A percentile compares a stretch with the other conserved stretches of the same genome.
Evolutionary conservation across 805 yeast species (phyloP).

Genomic region (Metschnikowia rubicola): DNA sequence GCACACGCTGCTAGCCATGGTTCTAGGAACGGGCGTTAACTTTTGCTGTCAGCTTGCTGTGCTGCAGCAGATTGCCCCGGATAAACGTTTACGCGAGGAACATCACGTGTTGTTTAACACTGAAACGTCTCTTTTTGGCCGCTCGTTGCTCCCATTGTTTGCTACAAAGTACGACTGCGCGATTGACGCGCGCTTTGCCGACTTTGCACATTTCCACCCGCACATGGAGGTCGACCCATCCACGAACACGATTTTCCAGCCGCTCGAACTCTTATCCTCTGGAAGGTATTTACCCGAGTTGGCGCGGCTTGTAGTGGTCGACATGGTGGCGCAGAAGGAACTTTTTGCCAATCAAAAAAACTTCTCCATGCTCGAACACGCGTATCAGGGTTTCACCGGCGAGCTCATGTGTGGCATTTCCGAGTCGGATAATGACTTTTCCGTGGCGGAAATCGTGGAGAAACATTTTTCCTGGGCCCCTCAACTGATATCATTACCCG

Average conservation of each 20-base stretch:
- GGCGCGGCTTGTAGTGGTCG: conserved; percentile 41
- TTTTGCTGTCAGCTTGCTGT: conserved; percentile 41
- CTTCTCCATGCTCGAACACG: conserved; percentile 14
- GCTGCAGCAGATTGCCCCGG: conserved; percentile 14
- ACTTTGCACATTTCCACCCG: conserved; percentile 21
- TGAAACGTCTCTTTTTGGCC: conserved; percentile 57
- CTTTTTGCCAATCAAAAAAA: conserved; percentile 22
- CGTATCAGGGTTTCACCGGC: conserved; percentile 36
- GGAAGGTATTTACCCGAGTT: conserved; percentile 58
- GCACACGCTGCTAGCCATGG: conserved; percentile 47
- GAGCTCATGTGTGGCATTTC: conserved; percentile 38
- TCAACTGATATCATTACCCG: conserved; percentile 20
- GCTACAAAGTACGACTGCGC: conserved; percentile 39
- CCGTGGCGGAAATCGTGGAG: conserved; percentile 20
- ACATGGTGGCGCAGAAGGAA: conserved; percentile 27
- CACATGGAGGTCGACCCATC: conserved; percentile 29
- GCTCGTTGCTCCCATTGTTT: conserved; percentile 25
- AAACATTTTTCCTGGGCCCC: conserved; percentile 23
- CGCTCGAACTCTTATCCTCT: conserved; percentile 51
- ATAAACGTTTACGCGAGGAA: conserved; percentile 11
- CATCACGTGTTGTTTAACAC: conserved; percentile 39
- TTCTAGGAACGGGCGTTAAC: conserved; percentile 69
- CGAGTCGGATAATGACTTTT: conserved; percentile 24
- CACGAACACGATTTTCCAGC: conserved; percentile 44
- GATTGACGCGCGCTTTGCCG: conserved; percentile 32